phyloP scores from a whole-genome alignment of 306 rosid genomes.

The Alnus glutinosa region DNA sequence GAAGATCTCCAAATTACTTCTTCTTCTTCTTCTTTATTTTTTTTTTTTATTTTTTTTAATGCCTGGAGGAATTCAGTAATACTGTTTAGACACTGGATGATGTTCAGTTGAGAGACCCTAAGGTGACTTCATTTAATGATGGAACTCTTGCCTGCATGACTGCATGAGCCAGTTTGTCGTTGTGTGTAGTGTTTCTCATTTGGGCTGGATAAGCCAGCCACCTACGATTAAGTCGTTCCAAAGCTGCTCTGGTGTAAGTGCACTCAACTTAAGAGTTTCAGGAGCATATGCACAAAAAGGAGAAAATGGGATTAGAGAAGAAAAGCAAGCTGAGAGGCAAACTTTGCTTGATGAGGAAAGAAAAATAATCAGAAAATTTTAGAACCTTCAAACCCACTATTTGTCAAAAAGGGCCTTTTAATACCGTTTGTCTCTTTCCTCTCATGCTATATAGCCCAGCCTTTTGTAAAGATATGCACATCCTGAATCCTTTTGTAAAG shows the following conservation, averaged over 20 bases:
- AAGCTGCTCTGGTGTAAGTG: neutral
- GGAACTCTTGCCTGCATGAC: neutral
- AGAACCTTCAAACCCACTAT: neutral
- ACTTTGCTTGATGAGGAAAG: neutral
- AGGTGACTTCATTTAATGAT: neutral
- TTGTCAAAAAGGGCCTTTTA: neutral
- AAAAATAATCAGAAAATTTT: neutral
- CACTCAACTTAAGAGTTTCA: neutral
- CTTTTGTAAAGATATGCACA: neutral
- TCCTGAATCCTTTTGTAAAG: neutral
- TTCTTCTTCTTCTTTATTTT: too few species aligned
- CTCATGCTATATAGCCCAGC: neutral
- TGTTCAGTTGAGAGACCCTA: neutral
- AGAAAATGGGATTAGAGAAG: neutral
- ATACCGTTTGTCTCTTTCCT: neutral
- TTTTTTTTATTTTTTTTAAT: too few species aligned
- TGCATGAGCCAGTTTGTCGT: neutral
- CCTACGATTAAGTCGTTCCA: neutral
- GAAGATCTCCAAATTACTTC: slow-evolving; percentile 2
- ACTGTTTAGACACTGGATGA: neutral
- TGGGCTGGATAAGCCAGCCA: neutral
- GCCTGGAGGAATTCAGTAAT: slow-evolving; percentile 1
- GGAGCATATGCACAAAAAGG: neutral
- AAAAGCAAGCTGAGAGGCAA: neutral
- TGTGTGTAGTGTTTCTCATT: neutral